These are phyloP conservation scores for Acacia crassicarpa DNA, from an alignment of 306 rosid genomes.

Conservation along the genomic window DNA sequence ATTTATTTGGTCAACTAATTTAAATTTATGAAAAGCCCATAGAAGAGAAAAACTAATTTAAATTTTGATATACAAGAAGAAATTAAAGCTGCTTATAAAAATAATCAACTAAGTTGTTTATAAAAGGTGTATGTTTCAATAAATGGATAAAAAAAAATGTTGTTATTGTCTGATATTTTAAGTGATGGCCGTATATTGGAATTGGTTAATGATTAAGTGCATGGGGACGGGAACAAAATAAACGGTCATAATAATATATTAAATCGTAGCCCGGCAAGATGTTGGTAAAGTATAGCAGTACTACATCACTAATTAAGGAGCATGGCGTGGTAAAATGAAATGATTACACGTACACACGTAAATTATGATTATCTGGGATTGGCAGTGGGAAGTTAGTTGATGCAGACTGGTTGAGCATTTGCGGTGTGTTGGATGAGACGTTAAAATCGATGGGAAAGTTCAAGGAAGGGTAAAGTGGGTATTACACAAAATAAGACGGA, in stretches of 20 bases:
- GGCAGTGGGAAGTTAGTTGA: too few species aligned
- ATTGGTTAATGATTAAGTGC: neutral
- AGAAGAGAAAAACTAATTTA: too few species aligned
- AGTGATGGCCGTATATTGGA: neutral
- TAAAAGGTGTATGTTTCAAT: too few species aligned
- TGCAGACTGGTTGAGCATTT: neutral
- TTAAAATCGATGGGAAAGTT: neutral
- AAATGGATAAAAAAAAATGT: too few species aligned
- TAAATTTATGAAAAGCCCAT: too few species aligned
- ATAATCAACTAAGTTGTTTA: too few species aligned
- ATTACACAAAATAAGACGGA: neutral
- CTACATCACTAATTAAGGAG: neutral
- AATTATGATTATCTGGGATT: neutral
- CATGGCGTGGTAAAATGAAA: neutral
- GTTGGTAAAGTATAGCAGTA: neutral
- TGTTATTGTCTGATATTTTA: neutral
- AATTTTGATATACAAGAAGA: too few species aligned
- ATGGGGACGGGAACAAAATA: neutral
- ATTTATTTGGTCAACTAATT: neutral
- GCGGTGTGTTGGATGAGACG: neutral
- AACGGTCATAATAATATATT: too few species aligned
- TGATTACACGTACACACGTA: neutral
- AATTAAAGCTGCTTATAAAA: too few species aligned
- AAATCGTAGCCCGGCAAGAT: neutral
- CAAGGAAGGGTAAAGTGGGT: neutral